Percentiles rank a stretch among this genome's conserved stretches.
Evolutionary conservation across 805 yeast species (phyloP).

Genomic region (Isabelozyma rhagii): DNA sequence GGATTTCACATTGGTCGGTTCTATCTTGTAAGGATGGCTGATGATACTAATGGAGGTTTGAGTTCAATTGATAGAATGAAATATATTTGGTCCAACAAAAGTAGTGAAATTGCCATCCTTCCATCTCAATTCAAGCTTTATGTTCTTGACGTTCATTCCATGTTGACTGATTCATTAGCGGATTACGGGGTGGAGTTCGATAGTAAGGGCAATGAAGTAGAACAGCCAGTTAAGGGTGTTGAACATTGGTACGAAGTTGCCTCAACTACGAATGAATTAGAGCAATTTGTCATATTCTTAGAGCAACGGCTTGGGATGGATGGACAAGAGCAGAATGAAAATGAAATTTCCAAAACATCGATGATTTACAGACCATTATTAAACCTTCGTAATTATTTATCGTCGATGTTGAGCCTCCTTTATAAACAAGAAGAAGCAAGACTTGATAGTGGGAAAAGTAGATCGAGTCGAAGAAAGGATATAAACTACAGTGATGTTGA

Average conservation of each 20-base stretch:
- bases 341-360: conserved; percentile 12
- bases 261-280: conserved; percentile 22
- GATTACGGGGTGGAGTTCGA: conserved; percentile 35
- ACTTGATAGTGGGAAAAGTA: conserved; percentile 2
- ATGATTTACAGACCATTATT: conserved; percentile 23
- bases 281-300: conserved; percentile 22
- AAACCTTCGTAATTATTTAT: conserved; percentile 27
- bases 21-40: conserved; percentile 35
- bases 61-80: conserved; percentile 32
- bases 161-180: conserved; percentile 24
- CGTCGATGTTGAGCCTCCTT: conserved; percentile 24
- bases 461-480: conserved; percentile 14
- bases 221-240: conserved; percentile 1
- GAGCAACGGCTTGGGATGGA: conserved; percentile 16
- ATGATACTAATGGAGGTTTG: conserved; percentile 32
- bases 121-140: conserved; percentile 36
- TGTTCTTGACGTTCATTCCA: conserved; percentile 37
- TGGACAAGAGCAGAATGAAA: background rate
- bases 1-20: conserved; percentile 41
- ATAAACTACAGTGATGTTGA: conserved; percentile 17
- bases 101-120: conserved; percentile 2
- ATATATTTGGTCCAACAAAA: conserved; percentile 11
- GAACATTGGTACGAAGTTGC: conserved; percentile 38
- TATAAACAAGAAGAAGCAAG: conserved; percentile 18
- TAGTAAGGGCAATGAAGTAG: conserved; percentile 25